Conservation (phyloP, 805 yeast genomes). For the Candida pseudoglaebosa region DNA sequence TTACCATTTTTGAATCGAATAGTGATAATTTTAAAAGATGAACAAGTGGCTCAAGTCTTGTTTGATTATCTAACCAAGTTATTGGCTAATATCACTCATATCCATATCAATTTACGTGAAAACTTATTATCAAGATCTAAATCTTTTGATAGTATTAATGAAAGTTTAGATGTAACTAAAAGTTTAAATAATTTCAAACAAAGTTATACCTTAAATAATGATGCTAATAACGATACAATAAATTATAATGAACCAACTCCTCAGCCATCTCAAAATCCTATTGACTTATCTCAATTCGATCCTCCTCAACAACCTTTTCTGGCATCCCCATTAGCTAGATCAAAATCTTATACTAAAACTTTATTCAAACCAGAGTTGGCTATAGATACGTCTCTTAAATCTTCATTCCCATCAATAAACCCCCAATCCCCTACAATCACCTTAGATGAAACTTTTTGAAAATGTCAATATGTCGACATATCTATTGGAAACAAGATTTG, state of each 20-base stretch:
- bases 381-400: slow-evolving; percentile 15
- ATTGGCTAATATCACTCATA: slow-evolving; percentile 11
- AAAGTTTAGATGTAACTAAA: slow-evolving; percentile 17
- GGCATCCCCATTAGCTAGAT: slow-evolving; percentile 12
- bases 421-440: slow-evolving; percentile 33
- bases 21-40: slow-evolving; percentile 34
- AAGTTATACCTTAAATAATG: too few species aligned
- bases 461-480: too few species aligned
- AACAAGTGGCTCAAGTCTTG: slow-evolving; percentile 22
- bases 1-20: slow-evolving; percentile 35
- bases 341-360: slow-evolving; percentile 31
- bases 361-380: slow-evolving; percentile 31
- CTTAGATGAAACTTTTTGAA: slow-evolving; percentile 29
- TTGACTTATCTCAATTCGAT: too few species aligned
- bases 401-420: not conserved
- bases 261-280: too few species aligned
- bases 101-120: slow-evolving; percentile 33
- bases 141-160: slow-evolving; percentile 21
- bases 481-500: too few species aligned
- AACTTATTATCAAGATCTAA: slow-evolving; percentile 33
- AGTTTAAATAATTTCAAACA: slow-evolving; percentile 24
- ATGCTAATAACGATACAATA: slow-evolving; percentile 12
- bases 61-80: slow-evolving; percentile 16
- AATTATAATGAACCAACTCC: slow-evolving; percentile 36
- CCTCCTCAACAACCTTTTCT: too few species aligned